phyloP scores from a whole-genome alignment of 805 yeast species.

The Osmozyma mogii region DNA sequence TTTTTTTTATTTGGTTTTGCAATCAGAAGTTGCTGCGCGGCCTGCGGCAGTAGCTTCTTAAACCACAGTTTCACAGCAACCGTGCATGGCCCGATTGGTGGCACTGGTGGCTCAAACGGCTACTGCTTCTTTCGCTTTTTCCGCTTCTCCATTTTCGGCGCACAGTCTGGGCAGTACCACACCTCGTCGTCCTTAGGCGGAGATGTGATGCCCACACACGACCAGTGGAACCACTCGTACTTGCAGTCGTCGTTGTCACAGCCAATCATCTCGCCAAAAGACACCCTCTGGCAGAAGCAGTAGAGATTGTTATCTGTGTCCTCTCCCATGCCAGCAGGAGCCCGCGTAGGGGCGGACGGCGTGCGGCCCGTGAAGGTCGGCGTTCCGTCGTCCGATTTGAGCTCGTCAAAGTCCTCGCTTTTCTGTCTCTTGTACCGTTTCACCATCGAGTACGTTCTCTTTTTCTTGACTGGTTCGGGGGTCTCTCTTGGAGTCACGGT shows the following conservation, averaged over 20 bases:
- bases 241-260: conserved; percentile 88
- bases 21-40: no score
- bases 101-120: no score
- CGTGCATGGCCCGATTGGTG: no score
- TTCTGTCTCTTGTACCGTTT: conserved; percentile 11
- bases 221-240: conserved; percentile 94
- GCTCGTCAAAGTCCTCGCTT: conserved; percentile 10
- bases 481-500: conserved; percentile 9
- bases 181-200: conserved; percentile 77
- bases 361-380: no score
- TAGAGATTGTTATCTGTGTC: conserved; percentile 42
- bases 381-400: conserved; percentile 12
- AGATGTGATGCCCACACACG: conserved; percentile 80
- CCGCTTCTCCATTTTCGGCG: conserved; percentile 38
- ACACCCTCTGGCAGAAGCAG: conserved; percentile 90
- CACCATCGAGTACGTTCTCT: conserved; percentile 9
- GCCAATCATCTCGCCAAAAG: conserved; percentile 94
- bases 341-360: no score
- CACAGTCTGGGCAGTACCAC: conserved; percentile 92
- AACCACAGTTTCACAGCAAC: no score
- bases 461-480: conserved; percentile 12
- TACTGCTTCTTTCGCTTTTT: conserved; percentile 37
- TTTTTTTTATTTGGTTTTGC: no score
- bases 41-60: no score
- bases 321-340: no score